These are phyloP conservation scores for Cornus florida DNA, from an alignment of 148 eudicot species.

Conservation along the genomic window DNA sequence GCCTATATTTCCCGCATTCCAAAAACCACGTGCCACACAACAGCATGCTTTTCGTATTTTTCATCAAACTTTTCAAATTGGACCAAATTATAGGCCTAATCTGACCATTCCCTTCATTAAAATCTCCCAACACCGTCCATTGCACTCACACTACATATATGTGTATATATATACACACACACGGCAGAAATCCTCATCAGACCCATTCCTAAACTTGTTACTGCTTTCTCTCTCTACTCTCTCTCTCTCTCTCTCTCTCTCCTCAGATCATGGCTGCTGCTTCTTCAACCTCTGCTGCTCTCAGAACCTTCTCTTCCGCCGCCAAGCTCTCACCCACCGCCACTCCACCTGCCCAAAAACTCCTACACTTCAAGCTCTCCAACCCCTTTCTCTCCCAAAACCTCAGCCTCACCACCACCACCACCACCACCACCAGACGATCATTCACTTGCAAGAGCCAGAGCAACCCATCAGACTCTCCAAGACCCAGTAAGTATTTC, in stretches of 20 bases:
- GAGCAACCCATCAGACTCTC: slow-evolving; percentile 28
- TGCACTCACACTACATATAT: neutral
- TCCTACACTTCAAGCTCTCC: slow-evolving; percentile 17
- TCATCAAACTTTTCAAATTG: no score
- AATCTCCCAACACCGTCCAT: no score
- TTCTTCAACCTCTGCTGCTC: slow-evolving; percentile 27
- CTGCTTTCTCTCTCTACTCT: neutral
- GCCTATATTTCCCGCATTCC: no score
- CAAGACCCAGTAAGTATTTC: slow-evolving; percentile 31
- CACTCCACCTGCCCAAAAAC: slow-evolving; percentile 19
- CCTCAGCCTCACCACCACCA: slow-evolving; percentile 11
- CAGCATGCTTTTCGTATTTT: no score
- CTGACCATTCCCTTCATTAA: no score
- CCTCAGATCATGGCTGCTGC: slow-evolving; percentile 16
- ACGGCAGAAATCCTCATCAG: neutral
- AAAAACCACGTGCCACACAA: no score
- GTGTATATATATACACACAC: neutral
- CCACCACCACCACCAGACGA: slow-evolving; percentile 14
- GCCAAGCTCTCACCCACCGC: slow-evolving; percentile 30
- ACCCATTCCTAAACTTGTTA: neutral
- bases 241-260: neutral
- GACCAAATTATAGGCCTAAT: no score
- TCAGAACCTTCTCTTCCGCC: slow-evolving; percentile 28
- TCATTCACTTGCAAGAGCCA: slow-evolving; percentile 49
- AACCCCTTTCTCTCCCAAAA: slow-evolving; percentile 20